Percentiles rank a stretch among this genome's conserved stretches.
Evolutionary conservation across 1,284 basidiomycete genomes (phyloP).

Genomic region (Grifola frondosa): DNA sequence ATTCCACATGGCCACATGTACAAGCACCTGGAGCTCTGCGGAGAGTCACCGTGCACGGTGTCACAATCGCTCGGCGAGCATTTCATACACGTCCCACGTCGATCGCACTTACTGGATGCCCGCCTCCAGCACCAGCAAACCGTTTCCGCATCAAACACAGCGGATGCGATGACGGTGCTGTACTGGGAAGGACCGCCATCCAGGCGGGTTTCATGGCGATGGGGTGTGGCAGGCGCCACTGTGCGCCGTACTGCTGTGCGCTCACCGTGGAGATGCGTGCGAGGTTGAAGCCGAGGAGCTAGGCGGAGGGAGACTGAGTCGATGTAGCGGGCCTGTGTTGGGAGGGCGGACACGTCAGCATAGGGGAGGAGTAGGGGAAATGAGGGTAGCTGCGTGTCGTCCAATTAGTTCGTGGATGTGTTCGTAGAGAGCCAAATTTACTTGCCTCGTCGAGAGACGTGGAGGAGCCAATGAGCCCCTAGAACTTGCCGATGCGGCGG

Average conservation of each 20-base stretch:
- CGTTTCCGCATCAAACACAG: conserved; percentile 88
- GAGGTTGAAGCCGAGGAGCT: conserved; percentile 68
- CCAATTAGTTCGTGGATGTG: conserved; percentile 1
- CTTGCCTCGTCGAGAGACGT: conserved; percentile 72
- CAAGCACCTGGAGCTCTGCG: too few species aligned
- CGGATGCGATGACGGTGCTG: conserved; percentile 35
- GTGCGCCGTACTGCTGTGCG: conserved; percentile 29
- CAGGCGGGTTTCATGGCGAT: conserved; percentile 25
- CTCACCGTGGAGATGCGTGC: too few species aligned
- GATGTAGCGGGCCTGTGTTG: conserved; percentile 94
- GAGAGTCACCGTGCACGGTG: too few species aligned
- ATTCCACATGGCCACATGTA: too few species aligned
- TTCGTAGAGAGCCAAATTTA: too few species aligned
- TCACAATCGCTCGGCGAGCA: too few species aligned
- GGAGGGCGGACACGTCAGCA: conserved; percentile 80
- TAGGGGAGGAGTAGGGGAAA: conserved; percentile 83
- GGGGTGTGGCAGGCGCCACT: conserved; percentile 13
- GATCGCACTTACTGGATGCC: too few species aligned
- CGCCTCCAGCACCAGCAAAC: conserved; percentile 78
- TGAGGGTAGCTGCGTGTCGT: conserved; percentile 58
- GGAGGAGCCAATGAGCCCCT: conserved; percentile 73
- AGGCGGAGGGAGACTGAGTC: conserved; percentile 95
- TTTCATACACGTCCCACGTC: too few species aligned
- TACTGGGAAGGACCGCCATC: conserved; percentile 33
- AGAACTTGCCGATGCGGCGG: too few species aligned